Base-by-base conservation (phyloP, 352 stramenopile species). In the Blastocystis sp. region DNA sequence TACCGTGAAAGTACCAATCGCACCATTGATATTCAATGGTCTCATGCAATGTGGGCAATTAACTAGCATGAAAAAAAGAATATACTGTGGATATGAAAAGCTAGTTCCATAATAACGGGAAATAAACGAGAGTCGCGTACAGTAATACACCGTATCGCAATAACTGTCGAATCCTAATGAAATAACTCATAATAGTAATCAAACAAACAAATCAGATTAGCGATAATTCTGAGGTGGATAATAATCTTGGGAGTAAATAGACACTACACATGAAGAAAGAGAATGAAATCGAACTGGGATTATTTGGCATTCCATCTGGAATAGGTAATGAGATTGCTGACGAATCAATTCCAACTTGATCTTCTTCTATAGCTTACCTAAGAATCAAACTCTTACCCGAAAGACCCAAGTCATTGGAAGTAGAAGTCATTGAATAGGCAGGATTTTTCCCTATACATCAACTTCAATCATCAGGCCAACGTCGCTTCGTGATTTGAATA, bases 241-340 rank as follows among this genome's bases (percentile, higher is more conserved):
- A 43, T 80, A 80, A 39, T 80, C 69, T 63, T 80, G 69, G 27
- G 69, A 59, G 46, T 80, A 80, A 37, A 80, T 80, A n/a, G 43
- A 63, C 52, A 43, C 69, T 80, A 80, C 5, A 61, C 2, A 16
- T 61, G 21, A 80, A 24, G 5, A 32, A 7, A 42, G 1, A 9
- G 14, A 29, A 27, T 2, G 11, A 21, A 63, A 9, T 4, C 21
- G 12, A 58, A 59, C 24, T 32, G 37, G 69, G 19, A 61, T 63
- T 80, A 19, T 51, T 58, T 39, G n/a, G 39, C 52, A 59, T 19
- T 4, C 3, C 4, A 6, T 27, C 24, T 24, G 24, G 12, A 12
- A 49, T 59, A 37, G 37, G 43, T 19, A 63, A 49, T 24, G 32
- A 29, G 5, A 42, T 35, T 32, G 51, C 32, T 7, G 69, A 61